These are phyloP conservation scores for Aspergillus sp. DNA, from an alignment of 2,329 filamentous ascomycete species.

Conservation along the genomic window DNA sequence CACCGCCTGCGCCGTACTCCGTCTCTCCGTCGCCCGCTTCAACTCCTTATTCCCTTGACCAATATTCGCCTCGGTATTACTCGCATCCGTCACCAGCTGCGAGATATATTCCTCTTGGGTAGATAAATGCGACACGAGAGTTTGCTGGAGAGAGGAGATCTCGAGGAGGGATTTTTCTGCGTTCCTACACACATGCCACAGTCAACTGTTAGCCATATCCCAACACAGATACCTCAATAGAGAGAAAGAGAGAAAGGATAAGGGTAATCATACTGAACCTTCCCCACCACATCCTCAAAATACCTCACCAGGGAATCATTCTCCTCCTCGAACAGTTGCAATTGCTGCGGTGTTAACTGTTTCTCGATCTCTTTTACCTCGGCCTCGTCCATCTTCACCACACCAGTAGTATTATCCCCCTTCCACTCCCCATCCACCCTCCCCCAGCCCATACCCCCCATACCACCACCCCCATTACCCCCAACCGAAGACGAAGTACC, in stretches of 20 bases:
- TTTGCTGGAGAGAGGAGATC: slow-evolving; percentile 87
- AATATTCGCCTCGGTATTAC: slow-evolving; percentile 80
- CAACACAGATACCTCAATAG: no score
- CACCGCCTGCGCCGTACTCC: slow-evolving; percentile 73
- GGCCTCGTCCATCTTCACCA: slow-evolving; percentile 30
- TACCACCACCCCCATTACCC: slow-evolving; percentile 5
- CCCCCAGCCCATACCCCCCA: slow-evolving; percentile 2
- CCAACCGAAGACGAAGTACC: not conserved
- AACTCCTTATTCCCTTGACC: slow-evolving; percentile 88
- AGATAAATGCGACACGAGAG: slow-evolving; percentile 81
- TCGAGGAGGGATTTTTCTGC: slow-evolving; percentile 89
- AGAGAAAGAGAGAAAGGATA: no score
- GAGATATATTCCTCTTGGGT: slow-evolving; percentile 88
- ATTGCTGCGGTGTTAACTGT: slow-evolving; percentile 76
- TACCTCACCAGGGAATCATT: slow-evolving; percentile 91
- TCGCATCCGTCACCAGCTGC: slow-evolving; percentile 81
- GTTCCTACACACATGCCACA: slow-evolving; percentile 55
- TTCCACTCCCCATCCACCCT: not conserved
- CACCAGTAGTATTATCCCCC: not conserved
- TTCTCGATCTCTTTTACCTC: slow-evolving; percentile 50
- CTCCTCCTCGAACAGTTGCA: slow-evolving; percentile 90
- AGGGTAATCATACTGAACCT: slow-evolving; percentile 69
- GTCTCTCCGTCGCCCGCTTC: slow-evolving; percentile 73
- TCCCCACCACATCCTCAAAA: slow-evolving; percentile 90
- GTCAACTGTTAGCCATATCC: slow-evolving; percentile 2